Evolutionary conservation across 2,329 filamentous ascomycete genomes (phyloP).

Genomic region (Conoideocrella luteorostrata): DNA sequence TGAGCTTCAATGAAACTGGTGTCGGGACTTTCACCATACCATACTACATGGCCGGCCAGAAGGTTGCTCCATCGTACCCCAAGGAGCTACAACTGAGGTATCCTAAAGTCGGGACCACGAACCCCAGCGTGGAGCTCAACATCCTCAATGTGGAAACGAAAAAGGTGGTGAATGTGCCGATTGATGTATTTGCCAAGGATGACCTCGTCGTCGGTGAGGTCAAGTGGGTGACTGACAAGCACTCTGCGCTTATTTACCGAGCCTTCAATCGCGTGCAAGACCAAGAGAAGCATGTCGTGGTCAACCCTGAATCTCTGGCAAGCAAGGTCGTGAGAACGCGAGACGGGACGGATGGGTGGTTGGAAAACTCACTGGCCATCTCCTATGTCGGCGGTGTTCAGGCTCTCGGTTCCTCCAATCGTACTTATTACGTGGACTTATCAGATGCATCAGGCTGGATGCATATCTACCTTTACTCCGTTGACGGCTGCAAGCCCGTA

Average conservation of each 20-base stretch:
- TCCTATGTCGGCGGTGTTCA: constrained; percentile 45
- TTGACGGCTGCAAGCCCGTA: constrained; percentile 47
- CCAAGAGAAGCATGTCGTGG: constrained; percentile 53
- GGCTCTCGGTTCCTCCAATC: constrained; percentile 22
- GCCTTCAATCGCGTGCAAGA: constrained; percentile 66
- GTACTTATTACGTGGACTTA: constrained; percentile 56
- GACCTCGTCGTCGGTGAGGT: constrained; percentile 63
- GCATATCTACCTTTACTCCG: constrained; percentile 60
- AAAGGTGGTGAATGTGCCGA: constrained; percentile 37
- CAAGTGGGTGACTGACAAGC: constrained; percentile 57
- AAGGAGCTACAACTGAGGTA: constrained; percentile 57
- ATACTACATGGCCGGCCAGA: constrained; percentile 56
- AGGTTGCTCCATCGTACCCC: constrained; percentile 55
- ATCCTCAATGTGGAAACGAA: constrained; percentile 46
- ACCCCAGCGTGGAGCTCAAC: constrained; percentile 57
- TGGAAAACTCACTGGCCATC: constrained; percentile 53
- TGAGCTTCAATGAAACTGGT: constrained; percentile 77
- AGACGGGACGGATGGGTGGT: constrained; percentile 54
- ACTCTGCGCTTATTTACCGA: constrained; percentile 56
- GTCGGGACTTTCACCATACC: constrained; percentile 60
- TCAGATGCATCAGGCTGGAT: constrained; percentile 63
- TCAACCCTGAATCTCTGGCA: constrained; percentile 42
- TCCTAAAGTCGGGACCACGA: constrained; percentile 62
- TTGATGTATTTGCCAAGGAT: constrained; percentile 52
- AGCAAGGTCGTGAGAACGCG: constrained; percentile 47